Conservation (phyloP, 805 yeast species). For the Ogataea kodamae region DNA sequence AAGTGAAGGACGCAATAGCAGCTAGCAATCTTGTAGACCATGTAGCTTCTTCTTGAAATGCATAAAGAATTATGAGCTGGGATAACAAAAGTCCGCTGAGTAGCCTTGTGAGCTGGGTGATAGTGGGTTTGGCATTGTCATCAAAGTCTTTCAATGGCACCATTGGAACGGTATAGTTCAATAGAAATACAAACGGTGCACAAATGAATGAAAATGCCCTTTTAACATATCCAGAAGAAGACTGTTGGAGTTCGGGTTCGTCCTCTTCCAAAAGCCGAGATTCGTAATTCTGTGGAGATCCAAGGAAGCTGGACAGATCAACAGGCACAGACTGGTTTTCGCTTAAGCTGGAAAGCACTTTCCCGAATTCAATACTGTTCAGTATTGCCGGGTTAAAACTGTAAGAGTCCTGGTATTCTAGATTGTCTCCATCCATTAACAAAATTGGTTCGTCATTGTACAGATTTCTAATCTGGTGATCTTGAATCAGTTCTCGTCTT, state of each 20-base stretch:
- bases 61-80: constrained; percentile 20
- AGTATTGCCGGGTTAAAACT: constrained; percentile 29
- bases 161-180: constrained; percentile 26
- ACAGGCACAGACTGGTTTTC: constrained; percentile 19
- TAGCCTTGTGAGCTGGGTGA: constrained; percentile 17
- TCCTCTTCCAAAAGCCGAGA: constrained; percentile 13
- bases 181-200: constrained; percentile 20
- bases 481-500: constrained; percentile 17
- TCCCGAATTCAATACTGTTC: constrained; percentile 28
- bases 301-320: constrained; percentile 14
- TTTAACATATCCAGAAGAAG: constrained; percentile 3
- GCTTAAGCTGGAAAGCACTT: constrained; percentile 25
- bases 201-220: constrained; percentile 13
- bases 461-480: constrained; percentile 26
- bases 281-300: constrained; percentile 23
- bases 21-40: constrained; percentile 13
- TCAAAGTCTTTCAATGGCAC: constrained; percentile 22
- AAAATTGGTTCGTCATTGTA: constrained; percentile 27
- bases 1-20: constrained; percentile 1
- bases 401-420: constrained; percentile 30
- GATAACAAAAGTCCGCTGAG: constrained; percentile 21
- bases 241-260: constrained; percentile 3
- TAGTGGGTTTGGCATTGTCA: constrained; percentile 20
- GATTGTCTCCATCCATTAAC: constrained; percentile 20
- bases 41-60: constrained; percentile 21